These are phyloP conservation scores for Colletotrichum neosansevieriae DNA, from an alignment of 2,329 filamentous ascomycete species.

Conservation along the genomic window DNA sequence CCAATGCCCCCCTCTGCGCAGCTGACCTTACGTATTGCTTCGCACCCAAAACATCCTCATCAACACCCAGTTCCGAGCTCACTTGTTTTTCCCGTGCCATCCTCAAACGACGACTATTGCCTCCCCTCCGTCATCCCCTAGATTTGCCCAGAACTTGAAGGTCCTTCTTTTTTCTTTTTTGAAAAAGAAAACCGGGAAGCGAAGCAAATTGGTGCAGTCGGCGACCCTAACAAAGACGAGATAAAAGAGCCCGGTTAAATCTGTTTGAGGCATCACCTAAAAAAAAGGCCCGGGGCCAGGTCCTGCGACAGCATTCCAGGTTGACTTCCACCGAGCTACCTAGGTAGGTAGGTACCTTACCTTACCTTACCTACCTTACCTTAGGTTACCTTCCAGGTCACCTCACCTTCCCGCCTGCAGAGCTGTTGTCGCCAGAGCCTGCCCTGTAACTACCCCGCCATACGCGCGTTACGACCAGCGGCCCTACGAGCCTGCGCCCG, in stretches of 20 bases:
- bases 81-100: conserved; percentile 10
- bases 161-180: no score
- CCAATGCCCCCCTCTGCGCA: not conserved
- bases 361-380: no score
- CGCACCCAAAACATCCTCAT: not conserved
- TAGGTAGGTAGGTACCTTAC: no score
- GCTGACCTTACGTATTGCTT: conserved; percentile 24
- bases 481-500: conserved; percentile 27
- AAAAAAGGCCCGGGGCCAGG: conserved; percentile 12
- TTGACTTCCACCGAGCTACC: conserved; percentile 10
- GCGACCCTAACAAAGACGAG: not conserved
- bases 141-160: no score
- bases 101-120: conserved; percentile 5
- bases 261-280: conserved; percentile 18
- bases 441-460: conserved; percentile 36
- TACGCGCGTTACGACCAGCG: conserved; percentile 38
- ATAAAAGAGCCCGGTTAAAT: not conserved
- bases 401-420: no score
- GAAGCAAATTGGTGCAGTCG: no score
- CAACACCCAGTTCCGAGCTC: conserved; percentile 15
- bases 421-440: conserved; percentile 7
- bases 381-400: no score
- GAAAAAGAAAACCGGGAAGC: no score
- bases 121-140: not conserved
- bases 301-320: conserved; percentile 1